A percentile compares a stretch with the other conserved stretches of the same genome.
These are phyloP conservation scores for Shiraia bambusicola DNA, from an alignment of 2,329 filamentous ascomycete species.

Conservation along the genomic window DNA sequence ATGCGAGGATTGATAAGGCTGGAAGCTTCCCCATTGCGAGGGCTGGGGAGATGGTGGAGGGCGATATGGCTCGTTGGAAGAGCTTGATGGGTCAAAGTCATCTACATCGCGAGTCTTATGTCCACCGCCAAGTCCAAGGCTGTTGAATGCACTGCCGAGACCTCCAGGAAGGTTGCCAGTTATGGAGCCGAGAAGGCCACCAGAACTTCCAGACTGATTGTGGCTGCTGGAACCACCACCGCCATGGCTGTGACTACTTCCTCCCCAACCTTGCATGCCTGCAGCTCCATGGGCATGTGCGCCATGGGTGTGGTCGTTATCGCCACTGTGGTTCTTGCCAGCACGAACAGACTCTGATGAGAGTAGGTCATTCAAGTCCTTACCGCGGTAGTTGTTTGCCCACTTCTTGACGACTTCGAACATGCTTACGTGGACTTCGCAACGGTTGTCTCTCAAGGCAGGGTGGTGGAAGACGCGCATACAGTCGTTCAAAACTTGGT, in stretches of 20 bases:
- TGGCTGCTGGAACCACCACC: constrained; percentile 12
- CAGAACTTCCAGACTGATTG: constrained; percentile 13
- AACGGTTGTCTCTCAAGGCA: constrained; percentile 69
- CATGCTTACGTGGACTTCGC: constrained; percentile 86
- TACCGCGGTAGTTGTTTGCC: constrained; percentile 68
- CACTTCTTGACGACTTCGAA: constrained; percentile 81
- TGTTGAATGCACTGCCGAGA: constrained; percentile 17
- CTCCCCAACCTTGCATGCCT: constrained; percentile 24
- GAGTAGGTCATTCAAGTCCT: constrained; percentile 72
- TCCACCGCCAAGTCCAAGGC: constrained; percentile 16
- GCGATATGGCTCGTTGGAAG: constrained; percentile 19
- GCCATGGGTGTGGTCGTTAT: constrained; percentile 37
- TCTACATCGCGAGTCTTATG: constrained; percentile 28
- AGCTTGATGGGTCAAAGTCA: constrained; percentile 13
- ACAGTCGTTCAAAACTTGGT: constrained; percentile 81
- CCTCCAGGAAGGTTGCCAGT: constrained; percentile 22
- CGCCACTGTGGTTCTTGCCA: constrained; percentile 71
- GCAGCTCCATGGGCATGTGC: constrained; percentile 32
- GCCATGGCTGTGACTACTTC: constrained; percentile 18
- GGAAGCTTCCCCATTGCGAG: constrained; percentile 33
- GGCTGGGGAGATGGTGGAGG: constrained; percentile 30
- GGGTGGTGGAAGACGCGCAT: constrained; percentile 89
- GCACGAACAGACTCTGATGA: constrained; percentile 78
- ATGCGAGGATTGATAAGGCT: constrained; percentile 41
- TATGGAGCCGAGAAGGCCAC: constrained; percentile 28